Conservation (phyloP, 2,329 filamentous ascomycete species). For the Fusarium sp. region DNA sequence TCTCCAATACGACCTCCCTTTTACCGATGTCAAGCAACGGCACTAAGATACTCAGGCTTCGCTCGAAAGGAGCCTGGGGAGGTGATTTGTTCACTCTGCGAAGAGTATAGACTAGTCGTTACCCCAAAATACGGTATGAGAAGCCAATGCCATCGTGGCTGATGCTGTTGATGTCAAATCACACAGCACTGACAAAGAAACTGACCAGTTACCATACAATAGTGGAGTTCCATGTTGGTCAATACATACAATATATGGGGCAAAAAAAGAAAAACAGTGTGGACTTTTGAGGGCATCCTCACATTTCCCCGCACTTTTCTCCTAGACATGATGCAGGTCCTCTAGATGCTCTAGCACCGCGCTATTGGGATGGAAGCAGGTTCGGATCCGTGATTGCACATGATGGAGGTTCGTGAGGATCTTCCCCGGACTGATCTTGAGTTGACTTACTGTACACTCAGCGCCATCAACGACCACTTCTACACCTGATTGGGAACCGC, state of each 20-base stretch:
- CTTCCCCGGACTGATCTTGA: conserved; percentile 33
- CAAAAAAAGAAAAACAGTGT: conserved; percentile 7
- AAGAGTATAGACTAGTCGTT: conserved; percentile 1
- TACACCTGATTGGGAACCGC: conserved; percentile 27
- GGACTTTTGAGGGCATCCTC: conserved; percentile 25
- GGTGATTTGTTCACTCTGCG: conserved; percentile 4
- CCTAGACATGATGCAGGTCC: conserved; percentile 22
- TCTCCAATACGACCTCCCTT: conserved; percentile 43
- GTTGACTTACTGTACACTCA: conserved; percentile 10
- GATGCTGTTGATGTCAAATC: conserved; percentile 4
- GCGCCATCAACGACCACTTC: conserved; percentile 21
- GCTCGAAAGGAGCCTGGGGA: conserved; percentile 46
- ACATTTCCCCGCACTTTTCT: conserved; percentile 36
- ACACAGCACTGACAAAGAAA: background rate
- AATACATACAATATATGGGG: conserved; percentile 5
- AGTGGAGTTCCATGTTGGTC: conserved; percentile 19
- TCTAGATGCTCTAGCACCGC: conserved; percentile 35
- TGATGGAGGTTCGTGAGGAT: conserved; percentile 19
- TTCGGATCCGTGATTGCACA: conserved; percentile 42
- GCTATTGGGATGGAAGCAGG: conserved; percentile 32
- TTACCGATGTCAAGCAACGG: conserved; percentile 40
- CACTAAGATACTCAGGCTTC: conserved; percentile 26
- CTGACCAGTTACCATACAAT: conserved; percentile 5
- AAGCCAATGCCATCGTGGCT: conserved; percentile 4
- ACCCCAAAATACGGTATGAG: conserved; percentile 33